These are phyloP conservation scores for Paecilomyces variotii DNA, from an alignment of 2,329 filamentous ascomycete species.

Conservation along the genomic window DNA sequence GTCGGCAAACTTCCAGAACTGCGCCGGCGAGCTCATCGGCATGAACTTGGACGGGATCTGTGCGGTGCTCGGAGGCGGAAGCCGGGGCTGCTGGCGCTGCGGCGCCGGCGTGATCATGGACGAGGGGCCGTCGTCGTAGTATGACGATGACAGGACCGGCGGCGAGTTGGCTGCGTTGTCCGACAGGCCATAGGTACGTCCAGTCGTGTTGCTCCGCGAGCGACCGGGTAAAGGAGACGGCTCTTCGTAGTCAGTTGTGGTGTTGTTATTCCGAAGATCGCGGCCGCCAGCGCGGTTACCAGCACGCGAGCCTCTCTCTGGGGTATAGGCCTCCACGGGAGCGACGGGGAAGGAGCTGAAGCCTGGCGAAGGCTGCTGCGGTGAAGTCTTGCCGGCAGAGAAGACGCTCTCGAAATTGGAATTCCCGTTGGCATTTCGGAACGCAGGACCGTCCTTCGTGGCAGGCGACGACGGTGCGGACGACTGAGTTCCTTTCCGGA, in stretches of 20 bases:
- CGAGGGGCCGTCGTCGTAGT: slow-evolving; percentile 39
- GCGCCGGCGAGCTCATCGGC: slow-evolving; percentile 43
- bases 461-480: slow-evolving; percentile 40
- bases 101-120: slow-evolving; percentile 43
- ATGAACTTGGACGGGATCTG: slow-evolving; percentile 45
- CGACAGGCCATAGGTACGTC: slow-evolving; percentile 32
- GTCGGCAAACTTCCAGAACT: slow-evolving; percentile 44
- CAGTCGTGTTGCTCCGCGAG: slow-evolving; percentile 19
- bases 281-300: slow-evolving; percentile 17
- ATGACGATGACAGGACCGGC: slow-evolving; percentile 42
- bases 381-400: slow-evolving; percentile 29
- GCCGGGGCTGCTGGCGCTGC: slow-evolving; percentile 39
- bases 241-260: slow-evolving; percentile 31
- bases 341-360: slow-evolving; percentile 36
- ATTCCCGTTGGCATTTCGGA: slow-evolving; percentile 27
- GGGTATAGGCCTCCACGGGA: slow-evolving; percentile 40
- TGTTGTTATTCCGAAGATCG: slow-evolving; percentile 22
- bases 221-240: slow-evolving; percentile 34
- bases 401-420: slow-evolving; percentile 32
- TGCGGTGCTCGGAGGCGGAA: slow-evolving; percentile 42
- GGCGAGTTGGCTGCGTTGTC: slow-evolving; percentile 34
- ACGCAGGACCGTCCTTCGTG: slow-evolving; percentile 34
- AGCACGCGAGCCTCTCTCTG: slow-evolving; percentile 36
- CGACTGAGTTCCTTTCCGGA: slow-evolving; percentile 36
- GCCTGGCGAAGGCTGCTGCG: slow-evolving; percentile 30